Evolutionary conservation across 495 filamentous ascomycete genomes (phyloP).

Genomic region (Aspergillus saccharolyticus): DNA sequence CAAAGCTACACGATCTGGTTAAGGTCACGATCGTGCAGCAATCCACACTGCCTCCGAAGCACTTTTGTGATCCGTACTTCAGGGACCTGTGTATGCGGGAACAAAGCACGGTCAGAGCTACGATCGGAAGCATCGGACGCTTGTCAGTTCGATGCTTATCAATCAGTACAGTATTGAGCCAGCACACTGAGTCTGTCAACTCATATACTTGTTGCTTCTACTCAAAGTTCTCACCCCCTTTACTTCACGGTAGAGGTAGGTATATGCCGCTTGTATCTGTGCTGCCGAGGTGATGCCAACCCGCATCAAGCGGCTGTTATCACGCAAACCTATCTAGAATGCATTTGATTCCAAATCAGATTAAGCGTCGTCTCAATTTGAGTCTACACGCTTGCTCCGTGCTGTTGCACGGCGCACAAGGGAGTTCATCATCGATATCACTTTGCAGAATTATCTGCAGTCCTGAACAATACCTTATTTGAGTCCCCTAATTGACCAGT

Average conservation of each 20-base stretch:
- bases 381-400: not conserved
- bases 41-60: not conserved
- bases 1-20: not conserved
- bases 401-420: not conserved
- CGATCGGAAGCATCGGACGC: not conserved
- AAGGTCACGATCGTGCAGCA: not conserved
- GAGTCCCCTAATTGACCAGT: too few relatives aligned
- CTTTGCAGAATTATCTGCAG: too few relatives aligned
- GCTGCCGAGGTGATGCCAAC: not conserved
- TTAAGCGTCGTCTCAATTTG: not conserved
- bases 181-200: not conserved
- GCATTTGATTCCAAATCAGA: not conserved
- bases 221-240: not conserved
- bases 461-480: too few relatives aligned
- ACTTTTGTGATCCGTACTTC: too few relatives aligned
- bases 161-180: not conserved
- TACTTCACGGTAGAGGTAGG: not conserved
- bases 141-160: not conserved
- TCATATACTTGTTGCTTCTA: not conserved
- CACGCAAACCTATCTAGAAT: not conserved
- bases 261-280: not conserved
- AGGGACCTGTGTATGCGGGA: too few relatives aligned
- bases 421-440: not conserved
- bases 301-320: not conserved
- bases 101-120: not conserved